Base-by-base conservation (phyloP, 2,329 filamentous ascomycete genomes). In the Fusarium sp. region DNA sequence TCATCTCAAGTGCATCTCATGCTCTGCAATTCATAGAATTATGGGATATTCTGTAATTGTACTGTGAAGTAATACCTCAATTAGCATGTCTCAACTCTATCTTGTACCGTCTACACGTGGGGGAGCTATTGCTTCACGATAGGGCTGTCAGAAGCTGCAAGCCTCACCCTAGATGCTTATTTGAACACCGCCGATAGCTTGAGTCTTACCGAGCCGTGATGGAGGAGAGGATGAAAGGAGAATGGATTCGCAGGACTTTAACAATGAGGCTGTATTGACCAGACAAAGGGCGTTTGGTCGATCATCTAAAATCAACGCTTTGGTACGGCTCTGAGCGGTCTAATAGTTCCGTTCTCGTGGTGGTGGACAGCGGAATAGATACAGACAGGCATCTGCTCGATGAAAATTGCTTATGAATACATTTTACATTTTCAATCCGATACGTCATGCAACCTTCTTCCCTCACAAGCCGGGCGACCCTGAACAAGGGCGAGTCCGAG, bases 251-350 rank as follows among this genome's bases (percentile, higher is more conserved):
- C 50, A 58, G 66, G 62, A 63, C 62, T 69, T 57, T 59, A 44
- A 67, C 40, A 55, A 34, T 52, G 53, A 70, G 66, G 62, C 62
- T 70, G 55, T 54, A 66, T 40, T 31, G 28, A 31, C 28, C 19
- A 34, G 19, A 53, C 42, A 52, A 53, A 57, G 28, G 54, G 57
- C 55, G 60, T 45, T 55, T 58, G 13, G 38, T 47, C 47, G 43
- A 60, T 50, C 36, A 44, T 43, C n/a, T 15, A 19, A 39, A 26
- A 21, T 33, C 21, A 36, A 54, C 60, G 67, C 53, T 67, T 72
- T 36, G 43, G 57, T n/a, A 64, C 75, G 75, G 75, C 65, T 75
- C 55, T 26, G 38, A 7, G 51, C 75, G 75, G 74, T 53, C 77
- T 57, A 42, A 57, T 67, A 70, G 72, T 65, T 57, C 45, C 26